Conservation (phyloP, 2,329 filamentous ascomycete genomes). For the Fusarium praegraminearum region DNA sequence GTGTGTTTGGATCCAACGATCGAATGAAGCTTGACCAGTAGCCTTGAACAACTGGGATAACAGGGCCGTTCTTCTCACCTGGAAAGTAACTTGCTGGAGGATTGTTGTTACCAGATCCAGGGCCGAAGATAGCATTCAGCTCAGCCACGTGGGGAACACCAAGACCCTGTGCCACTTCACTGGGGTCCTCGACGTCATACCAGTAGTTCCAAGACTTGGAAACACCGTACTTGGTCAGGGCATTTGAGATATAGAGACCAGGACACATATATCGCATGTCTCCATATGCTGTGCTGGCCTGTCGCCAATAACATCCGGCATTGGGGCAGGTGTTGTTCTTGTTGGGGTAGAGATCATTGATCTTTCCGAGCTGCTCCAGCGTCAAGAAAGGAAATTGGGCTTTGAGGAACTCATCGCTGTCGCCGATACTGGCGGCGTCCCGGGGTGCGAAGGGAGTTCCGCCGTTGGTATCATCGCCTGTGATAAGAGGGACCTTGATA, state of each 20-base stretch:
- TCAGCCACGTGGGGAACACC: slow-evolving; percentile 78
- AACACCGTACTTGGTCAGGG: slow-evolving; percentile 50
- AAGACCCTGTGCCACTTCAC: slow-evolving; percentile 62
- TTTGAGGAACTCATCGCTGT: slow-evolving; percentile 52
- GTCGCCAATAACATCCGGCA: slow-evolving; percentile 54
- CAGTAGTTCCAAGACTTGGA: slow-evolving; percentile 73
- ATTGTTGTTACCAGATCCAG: slow-evolving; percentile 59
- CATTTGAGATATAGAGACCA: slow-evolving; percentile 48
- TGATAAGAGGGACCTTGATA: slow-evolving; percentile 66
- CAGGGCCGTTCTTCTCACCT: slow-evolving; percentile 64
- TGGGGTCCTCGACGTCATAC: slow-evolving; percentile 73
- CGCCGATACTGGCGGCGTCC: slow-evolving; percentile 48
- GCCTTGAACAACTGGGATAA: slow-evolving; percentile 71
- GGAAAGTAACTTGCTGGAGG: slow-evolving; percentile 67
- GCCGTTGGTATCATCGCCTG: slow-evolving; percentile 55
- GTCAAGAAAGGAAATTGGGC: slow-evolving; percentile 53
- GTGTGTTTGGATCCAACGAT: slow-evolving; percentile 71
- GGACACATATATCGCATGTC: slow-evolving; percentile 55
- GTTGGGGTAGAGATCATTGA: slow-evolving; percentile 54
- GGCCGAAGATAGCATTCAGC: slow-evolving; percentile 74
- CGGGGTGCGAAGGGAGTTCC: slow-evolving; percentile 53
- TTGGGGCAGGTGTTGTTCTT: slow-evolving; percentile 50
- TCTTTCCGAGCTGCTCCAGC: slow-evolving; percentile 48
- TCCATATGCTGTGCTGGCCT: slow-evolving; percentile 53
- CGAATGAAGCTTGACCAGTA: slow-evolving; percentile 83